These are phyloP conservation scores for Dioscorea cayenensis DNA, from an alignment of 116 monocot species.

Conservation along the genomic window DNA sequence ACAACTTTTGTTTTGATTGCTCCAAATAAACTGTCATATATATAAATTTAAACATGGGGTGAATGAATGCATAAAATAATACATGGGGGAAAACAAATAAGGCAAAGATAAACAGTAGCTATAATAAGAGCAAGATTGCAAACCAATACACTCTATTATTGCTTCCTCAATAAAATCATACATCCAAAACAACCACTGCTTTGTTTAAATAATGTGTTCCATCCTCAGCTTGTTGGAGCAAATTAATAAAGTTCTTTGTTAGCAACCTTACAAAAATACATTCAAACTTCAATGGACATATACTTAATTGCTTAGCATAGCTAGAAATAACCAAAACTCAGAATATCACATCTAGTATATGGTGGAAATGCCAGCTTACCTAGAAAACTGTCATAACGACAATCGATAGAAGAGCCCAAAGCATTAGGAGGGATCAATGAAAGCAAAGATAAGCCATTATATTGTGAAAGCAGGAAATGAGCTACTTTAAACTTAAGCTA, in stretches of 20 bases:
- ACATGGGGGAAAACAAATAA: constrained; percentile 7
- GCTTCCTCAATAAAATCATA: constrained; percentile 13
- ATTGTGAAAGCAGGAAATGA: not conserved
- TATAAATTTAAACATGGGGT: too few species aligned
- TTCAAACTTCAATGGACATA: constrained; percentile 4
- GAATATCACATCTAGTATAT: not conserved
- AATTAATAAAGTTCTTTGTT: too few species aligned
- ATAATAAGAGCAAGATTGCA: too few species aligned
- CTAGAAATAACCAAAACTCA: too few species aligned
- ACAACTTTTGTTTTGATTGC: too few species aligned
- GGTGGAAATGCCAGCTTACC: constrained; percentile 32
- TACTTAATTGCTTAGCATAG: too few species aligned
- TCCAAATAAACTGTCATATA: too few species aligned
- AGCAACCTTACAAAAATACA: constrained; percentile 49
- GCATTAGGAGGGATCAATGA: constrained; percentile 37
- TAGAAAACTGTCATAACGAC: constrained; percentile 93
- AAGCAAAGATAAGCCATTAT: constrained; percentile 3
- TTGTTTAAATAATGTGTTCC: constrained; percentile 87
- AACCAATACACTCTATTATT: too few species aligned
- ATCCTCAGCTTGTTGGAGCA: too few species aligned
- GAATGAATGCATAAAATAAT: too few species aligned
- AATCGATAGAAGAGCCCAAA: constrained; percentile 32
- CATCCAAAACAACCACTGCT: constrained; percentile 83
- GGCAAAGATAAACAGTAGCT: too few species aligned
- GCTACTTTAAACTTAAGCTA: not conserved